A percentile compares a stretch with the other conserved stretches of the same genome.
Conservation (phyloP, 495 filamentous ascomycete species). For the Penicillium lagena region DNA sequence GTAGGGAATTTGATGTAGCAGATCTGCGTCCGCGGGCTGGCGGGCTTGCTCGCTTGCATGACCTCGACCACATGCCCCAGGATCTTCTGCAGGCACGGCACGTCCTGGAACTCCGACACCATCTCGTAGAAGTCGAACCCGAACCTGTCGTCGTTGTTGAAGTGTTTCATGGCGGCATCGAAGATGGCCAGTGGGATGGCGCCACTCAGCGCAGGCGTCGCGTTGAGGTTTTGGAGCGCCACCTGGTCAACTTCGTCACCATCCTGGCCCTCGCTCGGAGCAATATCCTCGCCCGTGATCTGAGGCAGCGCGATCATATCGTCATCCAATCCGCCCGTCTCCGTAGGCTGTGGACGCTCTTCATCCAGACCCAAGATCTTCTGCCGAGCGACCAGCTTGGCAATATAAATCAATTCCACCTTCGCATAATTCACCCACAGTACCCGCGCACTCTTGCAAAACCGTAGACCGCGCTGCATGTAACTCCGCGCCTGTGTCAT, state of each 20-base stretch:
- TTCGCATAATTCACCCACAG: slow-evolving; percentile 89
- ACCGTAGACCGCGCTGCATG: slow-evolving; percentile 81
- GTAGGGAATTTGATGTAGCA: slow-evolving; percentile 68
- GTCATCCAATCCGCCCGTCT: slow-evolving; percentile 30
- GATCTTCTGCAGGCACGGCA: slow-evolving; percentile 62
- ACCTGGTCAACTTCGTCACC: slow-evolving; percentile 39
- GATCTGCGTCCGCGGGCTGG: slow-evolving; percentile 51
- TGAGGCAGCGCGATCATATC: slow-evolving; percentile 57
- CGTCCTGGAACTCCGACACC: slow-evolving; percentile 57
- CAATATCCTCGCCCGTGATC: slow-evolving; percentile 60
- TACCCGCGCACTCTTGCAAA: slow-evolving; percentile 63
- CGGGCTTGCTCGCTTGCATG: slow-evolving; percentile 52
- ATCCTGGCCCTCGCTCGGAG: slow-evolving; percentile 47
- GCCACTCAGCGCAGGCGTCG: slow-evolving; percentile 77
- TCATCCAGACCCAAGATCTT: slow-evolving; percentile 64
- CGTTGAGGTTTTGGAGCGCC: slow-evolving; percentile 56
- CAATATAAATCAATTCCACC: slow-evolving; percentile 87
- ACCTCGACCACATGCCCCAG: slow-evolving; percentile 66
- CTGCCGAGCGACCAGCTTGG: slow-evolving; percentile 66
- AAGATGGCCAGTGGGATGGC: slow-evolving; percentile 92
- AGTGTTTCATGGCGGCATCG: slow-evolving; percentile 76
- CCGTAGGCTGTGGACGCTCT: slow-evolving; percentile 31
- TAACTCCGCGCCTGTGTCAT: slow-evolving; percentile 81
- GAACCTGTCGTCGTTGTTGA: slow-evolving; percentile 51
- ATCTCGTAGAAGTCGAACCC: slow-evolving; percentile 75